Conservation (phyloP, 139 green algal genomes). For the Protoeuglena noctilucae region DNA sequence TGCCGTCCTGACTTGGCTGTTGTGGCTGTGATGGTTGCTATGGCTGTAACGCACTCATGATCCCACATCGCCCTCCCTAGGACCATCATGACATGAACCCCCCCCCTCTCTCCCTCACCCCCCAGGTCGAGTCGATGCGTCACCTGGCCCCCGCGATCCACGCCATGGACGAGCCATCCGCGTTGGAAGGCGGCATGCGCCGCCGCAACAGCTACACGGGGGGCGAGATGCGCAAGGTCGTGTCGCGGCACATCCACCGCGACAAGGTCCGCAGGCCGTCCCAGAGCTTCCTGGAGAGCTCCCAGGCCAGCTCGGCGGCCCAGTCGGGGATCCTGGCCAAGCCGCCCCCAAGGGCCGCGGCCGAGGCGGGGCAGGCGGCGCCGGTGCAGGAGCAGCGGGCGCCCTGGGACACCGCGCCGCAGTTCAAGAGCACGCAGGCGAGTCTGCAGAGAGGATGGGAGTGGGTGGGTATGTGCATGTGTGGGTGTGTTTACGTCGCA, state of each 20-base stretch:
- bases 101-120: background rate
- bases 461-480: too few species aligned
- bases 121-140: background rate
- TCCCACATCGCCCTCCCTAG: too few species aligned
- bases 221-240: background rate
- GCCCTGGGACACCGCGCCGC: background rate
- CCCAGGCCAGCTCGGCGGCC: too few species aligned
- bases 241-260: background rate
- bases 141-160: background rate
- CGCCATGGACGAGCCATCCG: background rate
- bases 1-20: too few species aligned
- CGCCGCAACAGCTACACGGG: background rate
- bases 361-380: background rate
- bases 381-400: background rate
- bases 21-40: too few species aligned
- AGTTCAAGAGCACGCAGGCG: background rate
- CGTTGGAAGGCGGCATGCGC: background rate
- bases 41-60: too few species aligned
- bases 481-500: too few species aligned
- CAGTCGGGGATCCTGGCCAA: background rate
- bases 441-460: too few species aligned
- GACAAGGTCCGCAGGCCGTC: background rate
- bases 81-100: too few species aligned
- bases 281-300: background rate
- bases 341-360: too few species aligned